Percentiles rank a stretch among this genome's conserved stretches.
These are phyloP conservation scores for Cercospora sp. DNA, from an alignment of 2,329 filamentous ascomycete species.

Conservation along the genomic window DNA sequence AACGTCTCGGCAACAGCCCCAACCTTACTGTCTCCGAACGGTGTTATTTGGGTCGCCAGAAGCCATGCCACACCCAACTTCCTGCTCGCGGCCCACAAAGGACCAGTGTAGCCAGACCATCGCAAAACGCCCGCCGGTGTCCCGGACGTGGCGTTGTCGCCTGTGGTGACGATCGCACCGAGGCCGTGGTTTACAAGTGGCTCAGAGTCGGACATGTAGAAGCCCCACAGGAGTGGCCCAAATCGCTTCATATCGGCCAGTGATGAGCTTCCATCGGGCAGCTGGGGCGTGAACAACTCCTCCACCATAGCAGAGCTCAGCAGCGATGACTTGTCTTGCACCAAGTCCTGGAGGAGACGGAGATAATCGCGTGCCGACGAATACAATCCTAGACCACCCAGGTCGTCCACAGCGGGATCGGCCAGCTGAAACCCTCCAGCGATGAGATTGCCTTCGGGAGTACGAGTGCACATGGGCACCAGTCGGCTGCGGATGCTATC, in stretches of 20 bases:
- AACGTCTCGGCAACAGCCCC: not conserved
- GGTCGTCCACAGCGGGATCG: no score
- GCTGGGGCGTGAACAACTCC: not conserved
- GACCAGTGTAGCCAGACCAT: not conserved
- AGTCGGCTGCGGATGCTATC: no score
- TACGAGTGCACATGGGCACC: no score
- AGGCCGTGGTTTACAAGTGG: not conserved
- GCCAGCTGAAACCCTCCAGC: no score
- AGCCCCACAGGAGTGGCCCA: not conserved
- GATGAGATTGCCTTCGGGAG: no score
- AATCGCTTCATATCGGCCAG: not conserved
- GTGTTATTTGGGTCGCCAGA: not conserved
- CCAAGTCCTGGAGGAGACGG: not conserved
- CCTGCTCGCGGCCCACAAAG: not conserved
- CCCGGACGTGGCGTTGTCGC: not conserved
- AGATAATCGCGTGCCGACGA: not conserved
- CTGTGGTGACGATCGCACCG: not conserved
- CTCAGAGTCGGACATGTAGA: not conserved
- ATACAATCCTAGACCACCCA: not conserved
- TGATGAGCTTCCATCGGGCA: not conserved
- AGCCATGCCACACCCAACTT: not conserved
- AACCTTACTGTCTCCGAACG: not conserved
- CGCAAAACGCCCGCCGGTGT: not conserved
- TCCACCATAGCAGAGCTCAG: not conserved
- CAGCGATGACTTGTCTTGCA: not conserved